A percentile compares a stretch with the other conserved stretches of the same genome.
phyloP scores from a whole-genome alignment of 2,329 filamentous ascomycete genomes.

The Volutella citrinella region DNA sequence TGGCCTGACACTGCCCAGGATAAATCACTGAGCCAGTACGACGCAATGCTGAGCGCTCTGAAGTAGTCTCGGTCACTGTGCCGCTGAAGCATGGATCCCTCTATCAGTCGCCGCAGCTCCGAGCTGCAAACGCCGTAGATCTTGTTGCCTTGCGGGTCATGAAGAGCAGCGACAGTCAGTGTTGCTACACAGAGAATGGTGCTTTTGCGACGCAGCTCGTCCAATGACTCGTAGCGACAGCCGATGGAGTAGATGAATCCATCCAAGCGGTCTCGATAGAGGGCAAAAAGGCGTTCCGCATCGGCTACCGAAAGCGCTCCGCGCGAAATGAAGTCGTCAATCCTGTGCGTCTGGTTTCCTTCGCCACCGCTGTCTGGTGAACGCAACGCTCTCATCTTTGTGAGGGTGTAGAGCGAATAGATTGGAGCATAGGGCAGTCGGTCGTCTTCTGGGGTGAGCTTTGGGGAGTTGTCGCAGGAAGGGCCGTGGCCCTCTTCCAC shows the following conservation, averaged over 20 bases:
- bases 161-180: constrained; percentile 55
- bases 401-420: constrained; percentile 33
- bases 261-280: constrained; percentile 48
- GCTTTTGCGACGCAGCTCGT: constrained; percentile 51
- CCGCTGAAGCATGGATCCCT: constrained; percentile 38
- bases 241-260: constrained; percentile 49
- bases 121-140: constrained; percentile 51
- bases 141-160: constrained; percentile 50
- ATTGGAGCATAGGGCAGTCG: constrained; percentile 32
- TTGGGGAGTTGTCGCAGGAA: constrained; percentile 16
- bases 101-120: constrained; percentile 53
- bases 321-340: constrained; percentile 30
- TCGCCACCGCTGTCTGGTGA: constrained; percentile 23
- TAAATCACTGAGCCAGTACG: constrained; percentile 61
- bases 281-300: constrained; percentile 46
- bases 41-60: constrained; percentile 56
- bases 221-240: constrained; percentile 43
- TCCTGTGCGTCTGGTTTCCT: constrained; percentile 1
- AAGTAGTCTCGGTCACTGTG: constrained; percentile 47
- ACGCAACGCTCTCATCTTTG: constrained; percentile 30
- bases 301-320: constrained; percentile 42
- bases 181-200: constrained; percentile 53
- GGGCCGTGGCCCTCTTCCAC: constrained; percentile 15
- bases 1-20: constrained; percentile 60
- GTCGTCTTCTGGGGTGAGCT: constrained; percentile 22